phyloP scores from a whole-genome alignment of 202 grass and related monocot species.

The Schoenoplectus triqueter region DNA sequence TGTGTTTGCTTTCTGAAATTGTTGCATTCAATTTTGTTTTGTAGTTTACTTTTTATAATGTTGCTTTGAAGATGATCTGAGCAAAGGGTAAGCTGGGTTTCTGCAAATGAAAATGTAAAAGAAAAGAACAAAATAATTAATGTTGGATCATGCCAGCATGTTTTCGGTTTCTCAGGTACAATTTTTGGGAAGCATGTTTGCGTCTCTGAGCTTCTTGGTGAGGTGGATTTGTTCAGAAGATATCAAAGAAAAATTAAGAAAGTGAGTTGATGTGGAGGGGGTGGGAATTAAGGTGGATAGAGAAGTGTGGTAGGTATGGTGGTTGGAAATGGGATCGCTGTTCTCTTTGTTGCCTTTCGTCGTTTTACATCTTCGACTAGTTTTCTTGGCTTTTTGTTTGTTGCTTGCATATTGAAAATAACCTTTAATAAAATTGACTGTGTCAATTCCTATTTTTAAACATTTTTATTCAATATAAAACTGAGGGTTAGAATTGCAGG shows the following conservation, averaged over 20 bases:
- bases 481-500: no score
- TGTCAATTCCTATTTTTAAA: no score
- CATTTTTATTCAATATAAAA: no score
- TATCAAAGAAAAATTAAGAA: background rate
- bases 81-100: background rate
- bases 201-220: background rate
- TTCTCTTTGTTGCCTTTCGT: background rate
- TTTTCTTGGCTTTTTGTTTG: no score
- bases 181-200: slow-evolving; percentile 1
- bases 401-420: no score
- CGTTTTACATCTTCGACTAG: no score
- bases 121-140: background rate
- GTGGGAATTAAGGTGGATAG: background rate
- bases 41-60: background rate
- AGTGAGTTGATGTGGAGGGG: background rate
- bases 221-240: slow-evolving; percentile 4
- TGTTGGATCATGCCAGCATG: background rate
- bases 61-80: background rate
- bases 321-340: background rate
- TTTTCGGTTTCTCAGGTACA: background rate
- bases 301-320: slow-evolving; percentile 29
- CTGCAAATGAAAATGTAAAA: background rate
- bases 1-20: background rate
- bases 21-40: background rate
- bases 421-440: no score